These are phyloP conservation scores for Andrographis paniculata DNA, from an alignment of 305 asterid genomes.

Conservation along the genomic window DNA sequence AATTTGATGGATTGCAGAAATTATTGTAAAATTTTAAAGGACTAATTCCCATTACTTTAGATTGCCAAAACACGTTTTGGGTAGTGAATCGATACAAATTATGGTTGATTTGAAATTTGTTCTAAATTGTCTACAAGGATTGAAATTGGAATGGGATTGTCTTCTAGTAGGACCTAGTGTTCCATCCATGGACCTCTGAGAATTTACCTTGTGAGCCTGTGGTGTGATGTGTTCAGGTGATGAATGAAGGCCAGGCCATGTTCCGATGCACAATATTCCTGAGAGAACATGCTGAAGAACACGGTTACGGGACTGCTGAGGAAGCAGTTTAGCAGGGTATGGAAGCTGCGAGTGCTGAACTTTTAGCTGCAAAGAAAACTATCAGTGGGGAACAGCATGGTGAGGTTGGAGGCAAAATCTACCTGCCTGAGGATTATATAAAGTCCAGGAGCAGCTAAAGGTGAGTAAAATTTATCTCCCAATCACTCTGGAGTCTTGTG, in stretches of 20 bases:
- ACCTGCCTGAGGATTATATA: conserved; percentile 65
- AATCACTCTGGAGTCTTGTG: not conserved
- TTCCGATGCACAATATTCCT: conserved; percentile 90
- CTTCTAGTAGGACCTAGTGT: too few species aligned
- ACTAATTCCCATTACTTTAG: too few species aligned
- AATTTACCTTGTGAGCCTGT: too few species aligned
- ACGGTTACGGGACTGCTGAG: conserved; percentile 87
- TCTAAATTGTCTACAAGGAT: too few species aligned
- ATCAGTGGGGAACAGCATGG: conserved; percentile 96
- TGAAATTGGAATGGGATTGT: too few species aligned
- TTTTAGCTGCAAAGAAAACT: conserved; percentile 76
- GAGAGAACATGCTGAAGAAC: conserved; percentile 89
- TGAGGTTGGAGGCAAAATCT: conserved; percentile 90
- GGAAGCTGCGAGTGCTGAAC: conserved; percentile 92
- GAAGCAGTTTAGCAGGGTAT: conserved; percentile 78
- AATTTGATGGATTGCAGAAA: too few species aligned
- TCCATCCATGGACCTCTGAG: too few species aligned
- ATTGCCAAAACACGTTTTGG: too few species aligned
- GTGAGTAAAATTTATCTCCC: conserved; percentile 23
- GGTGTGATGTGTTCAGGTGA: too few species aligned
- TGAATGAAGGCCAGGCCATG: conserved; percentile 98
- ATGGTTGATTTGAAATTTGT: too few species aligned
- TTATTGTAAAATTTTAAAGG: too few species aligned
- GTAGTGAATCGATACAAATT: too few species aligned
- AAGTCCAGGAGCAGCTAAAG: conserved; percentile 46